A percentile compares a stretch with the other conserved stretches of the same genome.
Evolutionary conservation across 805 yeast genomes (phyloP).

Genomic region (Suhomyces pyralidae): DNA sequence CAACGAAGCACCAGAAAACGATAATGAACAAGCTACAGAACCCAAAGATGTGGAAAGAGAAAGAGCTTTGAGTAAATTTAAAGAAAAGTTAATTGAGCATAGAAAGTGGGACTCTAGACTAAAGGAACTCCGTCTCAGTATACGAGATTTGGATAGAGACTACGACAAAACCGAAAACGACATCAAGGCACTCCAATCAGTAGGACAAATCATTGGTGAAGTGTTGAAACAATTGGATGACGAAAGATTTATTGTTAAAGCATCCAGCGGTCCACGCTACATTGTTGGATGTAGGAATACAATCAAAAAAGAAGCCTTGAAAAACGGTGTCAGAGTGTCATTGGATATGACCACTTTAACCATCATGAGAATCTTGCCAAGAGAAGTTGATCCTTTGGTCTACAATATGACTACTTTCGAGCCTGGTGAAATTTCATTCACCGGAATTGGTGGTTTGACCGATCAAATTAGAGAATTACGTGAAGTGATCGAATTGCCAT

Average conservation of each 20-base stretch:
- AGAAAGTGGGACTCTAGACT: slow-evolving; percentile 91
- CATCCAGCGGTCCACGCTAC: slow-evolving; percentile 95
- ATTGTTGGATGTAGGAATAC: slow-evolving; percentile 97
- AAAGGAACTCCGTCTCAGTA: slow-evolving; percentile 76
- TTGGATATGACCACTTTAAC: slow-evolving; percentile 96
- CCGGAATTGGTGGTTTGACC: slow-evolving; percentile 92
- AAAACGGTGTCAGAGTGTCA: slow-evolving; percentile 95
- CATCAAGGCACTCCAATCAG: slow-evolving; percentile 93
- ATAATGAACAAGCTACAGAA: slow-evolving; percentile 13
- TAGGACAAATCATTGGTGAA: slow-evolving; percentile 97
- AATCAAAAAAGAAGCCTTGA: slow-evolving; percentile 74
- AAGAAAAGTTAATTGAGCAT: slow-evolving; percentile 85
- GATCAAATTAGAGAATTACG: slow-evolving; percentile 96
- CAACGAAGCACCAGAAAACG: slow-evolving; percentile 22
- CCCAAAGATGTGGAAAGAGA: slow-evolving; percentile 68
- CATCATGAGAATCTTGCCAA: slow-evolving; percentile 93
- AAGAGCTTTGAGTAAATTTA: slow-evolving; percentile 72
- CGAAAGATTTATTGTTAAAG: slow-evolving; percentile 92
- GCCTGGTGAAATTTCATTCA: slow-evolving; percentile 95
- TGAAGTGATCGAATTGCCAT: slow-evolving; percentile 95
- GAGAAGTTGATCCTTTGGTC: slow-evolving; percentile 97
- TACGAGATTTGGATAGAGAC: slow-evolving; percentile 77
- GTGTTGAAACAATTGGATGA: slow-evolving; percentile 92
- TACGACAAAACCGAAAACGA: slow-evolving; percentile 95
- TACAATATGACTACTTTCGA: slow-evolving; percentile 97